Evolutionary conservation across 1,139 yeast species (phyloP).

Genomic region (Debaryomycetaceae sp.): DNA sequence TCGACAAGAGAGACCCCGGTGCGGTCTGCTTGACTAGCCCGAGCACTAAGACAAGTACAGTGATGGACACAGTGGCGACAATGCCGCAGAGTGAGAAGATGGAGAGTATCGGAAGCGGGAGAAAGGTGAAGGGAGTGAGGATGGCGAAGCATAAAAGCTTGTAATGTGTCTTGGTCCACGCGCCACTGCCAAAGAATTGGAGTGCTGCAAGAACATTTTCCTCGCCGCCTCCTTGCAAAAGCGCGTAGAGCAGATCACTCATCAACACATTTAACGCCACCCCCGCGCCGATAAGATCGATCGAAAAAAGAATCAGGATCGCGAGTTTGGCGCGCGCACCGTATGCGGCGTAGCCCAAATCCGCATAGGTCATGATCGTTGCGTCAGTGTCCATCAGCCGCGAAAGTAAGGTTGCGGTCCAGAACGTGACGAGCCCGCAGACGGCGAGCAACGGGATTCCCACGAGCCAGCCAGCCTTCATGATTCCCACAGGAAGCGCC

Average conservation of each 20-base stretch:
- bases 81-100: slow-evolving; percentile 44
- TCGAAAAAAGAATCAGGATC: slow-evolving; percentile 37
- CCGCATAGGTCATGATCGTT: slow-evolving; percentile 83
- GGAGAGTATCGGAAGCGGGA: slow-evolving; percentile 42
- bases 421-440: slow-evolving; percentile 40
- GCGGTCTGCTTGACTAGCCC: slow-evolving; percentile 35
- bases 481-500: slow-evolving; percentile 45
- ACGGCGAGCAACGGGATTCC: slow-evolving; percentile 37
- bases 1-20: slow-evolving; percentile 39
- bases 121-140: slow-evolving; percentile 43
- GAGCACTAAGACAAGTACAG: slow-evolving; percentile 34
- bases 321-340: slow-evolving; percentile 41
- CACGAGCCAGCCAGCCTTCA: slow-evolving; percentile 43
- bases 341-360: slow-evolving; percentile 74
- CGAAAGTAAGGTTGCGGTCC: slow-evolving; percentile 43
- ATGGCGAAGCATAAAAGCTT: slow-evolving; percentile 37
- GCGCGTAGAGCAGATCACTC: slow-evolving; percentile 48
- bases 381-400: slow-evolving; percentile 62
- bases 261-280: slow-evolving; percentile 52
- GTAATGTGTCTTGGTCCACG: slow-evolving; percentile 36
- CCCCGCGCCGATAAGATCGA: slow-evolving; percentile 54
- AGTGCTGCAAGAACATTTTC: too few relatives aligned
- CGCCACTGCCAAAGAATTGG: slow-evolving; percentile 20
- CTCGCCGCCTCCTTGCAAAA: slow-evolving; percentile 23
- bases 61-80: slow-evolving; percentile 41